phyloP scores from a whole-genome alignment of 768 basidiomycete genomes.

The Pluteus cervinus region DNA sequence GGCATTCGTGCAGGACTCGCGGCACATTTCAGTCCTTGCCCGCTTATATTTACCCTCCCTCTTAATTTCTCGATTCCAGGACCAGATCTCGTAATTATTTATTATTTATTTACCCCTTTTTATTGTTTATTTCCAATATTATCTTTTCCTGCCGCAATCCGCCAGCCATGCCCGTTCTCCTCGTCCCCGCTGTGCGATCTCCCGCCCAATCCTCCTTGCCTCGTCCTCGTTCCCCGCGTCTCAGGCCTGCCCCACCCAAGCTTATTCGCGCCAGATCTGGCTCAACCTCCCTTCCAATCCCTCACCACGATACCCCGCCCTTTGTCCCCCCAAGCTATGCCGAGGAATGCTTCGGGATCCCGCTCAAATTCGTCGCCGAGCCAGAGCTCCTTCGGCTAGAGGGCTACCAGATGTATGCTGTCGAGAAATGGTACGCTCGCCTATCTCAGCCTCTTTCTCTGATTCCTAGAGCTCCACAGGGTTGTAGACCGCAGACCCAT shows the following conservation, averaged over 20 bases:
- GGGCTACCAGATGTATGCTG: slow-evolving; percentile 80
- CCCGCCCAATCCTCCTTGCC: slow-evolving; percentile 16
- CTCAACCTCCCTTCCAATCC: slow-evolving; percentile 8
- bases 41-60: too few species aligned
- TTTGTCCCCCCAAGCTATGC: slow-evolving; percentile 14
- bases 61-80: too few species aligned
- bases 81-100: slow-evolving; percentile 5
- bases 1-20: too few species aligned
- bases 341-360: slow-evolving; percentile 36
- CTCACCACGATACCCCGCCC: slow-evolving; percentile 15
- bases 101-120: neutral
- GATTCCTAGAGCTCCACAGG: slow-evolving; percentile 29
- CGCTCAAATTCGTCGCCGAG: slow-evolving; percentile 42
- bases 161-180: slow-evolving; percentile 6
- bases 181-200: slow-evolving; percentile 7
- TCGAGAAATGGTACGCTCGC: slow-evolving; percentile 66
- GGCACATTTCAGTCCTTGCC: too few species aligned
- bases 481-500: slow-evolving; percentile 61
- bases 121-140: too few species aligned
- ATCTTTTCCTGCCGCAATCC: slow-evolving; percentile 3
- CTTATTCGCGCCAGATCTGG: slow-evolving; percentile 6
- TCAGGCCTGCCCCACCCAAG: slow-evolving; percentile 6
- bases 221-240: slow-evolving; percentile 19
- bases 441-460: slow-evolving; percentile 2
- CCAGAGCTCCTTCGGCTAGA: slow-evolving; percentile 42